A percentile compares a stretch with the other conserved stretches of the same genome.
These are phyloP conservation scores for Rosa persica DNA, from an alignment of 306 rosid species.

Conservation along the genomic window DNA sequence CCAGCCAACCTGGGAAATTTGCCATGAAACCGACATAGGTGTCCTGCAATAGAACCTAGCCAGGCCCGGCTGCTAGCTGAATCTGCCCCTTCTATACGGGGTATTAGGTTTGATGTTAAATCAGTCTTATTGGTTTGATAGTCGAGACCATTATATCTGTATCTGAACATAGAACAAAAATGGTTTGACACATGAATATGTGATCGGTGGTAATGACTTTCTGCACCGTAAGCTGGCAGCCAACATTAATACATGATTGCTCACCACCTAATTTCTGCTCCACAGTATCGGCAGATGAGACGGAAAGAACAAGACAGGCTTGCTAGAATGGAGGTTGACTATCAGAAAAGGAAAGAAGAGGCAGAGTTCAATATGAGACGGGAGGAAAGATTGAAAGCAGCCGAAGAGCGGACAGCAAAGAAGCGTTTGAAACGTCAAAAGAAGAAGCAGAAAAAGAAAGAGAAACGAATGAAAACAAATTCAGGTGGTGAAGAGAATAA, in stretches of 20 bases:
- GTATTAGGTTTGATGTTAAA: background rate
- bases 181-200: background rate
- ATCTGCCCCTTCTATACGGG: background rate
- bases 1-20: background rate
- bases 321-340: slow-evolving; percentile 88
- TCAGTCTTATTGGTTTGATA: background rate
- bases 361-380: slow-evolving; percentile 78
- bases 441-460: slow-evolving; percentile 77
- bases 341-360: slow-evolving; percentile 69
- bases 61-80: background rate
- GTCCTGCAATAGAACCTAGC: background rate
- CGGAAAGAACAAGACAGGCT: slow-evolving; percentile 95
- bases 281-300: slow-evolving; percentile 93
- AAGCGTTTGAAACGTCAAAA: slow-evolving; percentile 84
- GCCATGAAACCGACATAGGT: background rate
- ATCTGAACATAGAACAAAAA: background rate
- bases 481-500: slow-evolving; percentile 48
- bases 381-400: slow-evolving; percentile 82
- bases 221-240: background rate
- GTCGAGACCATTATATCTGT: background rate
- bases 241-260: background rate
- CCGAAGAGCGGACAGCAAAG: slow-evolving; percentile 83
- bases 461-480: slow-evolving; percentile 55
- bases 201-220: background rate
- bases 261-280: slow-evolving; percentile 24